Base-by-base conservation (phyloP, 1,284 basidiomycete species). In the Trametes sp. region DNA sequence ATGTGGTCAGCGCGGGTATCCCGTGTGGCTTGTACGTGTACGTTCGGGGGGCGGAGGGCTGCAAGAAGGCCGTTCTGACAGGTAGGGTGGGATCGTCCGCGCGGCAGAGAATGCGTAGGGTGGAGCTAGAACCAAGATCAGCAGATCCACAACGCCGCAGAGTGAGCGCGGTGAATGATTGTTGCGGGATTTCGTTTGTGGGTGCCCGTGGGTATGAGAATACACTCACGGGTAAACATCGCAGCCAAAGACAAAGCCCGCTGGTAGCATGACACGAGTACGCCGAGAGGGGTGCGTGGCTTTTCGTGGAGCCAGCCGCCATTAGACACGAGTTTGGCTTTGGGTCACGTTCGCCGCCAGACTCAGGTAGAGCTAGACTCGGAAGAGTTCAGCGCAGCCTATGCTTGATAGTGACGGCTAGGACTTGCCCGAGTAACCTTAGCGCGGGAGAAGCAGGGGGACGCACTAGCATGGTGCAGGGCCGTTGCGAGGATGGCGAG, bases 401-500 rank as follows among this genome's bases (percentile, higher is more conserved):
- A 7, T 8, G 1, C 21, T 24, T 45, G 11, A 14, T 45, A 4
- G n/a, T n/a, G n/a, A 23, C 9, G 42, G 42, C 42, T 45, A 10
- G 42, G 24, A 13, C 38, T n/a, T n/a, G n/a, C n/a, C n/a, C n/a
- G n/a, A n/a, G n/a, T n/a, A n/a, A n/a, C n/a, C n/a, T n/a, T 28
- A 26, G 49, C 51, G 24, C 51, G 42, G 50, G 44, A 52, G 38
- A 53, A 59, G 41, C 23, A 21, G 23, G 28, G 8, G 50, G 29
- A n/a, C n/a, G n/a, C n/a, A n/a, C n/a, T n/a, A n/a, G n/a, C n/a
- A n/a, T n/a, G n/a, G 41, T 31, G 42, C 41, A 52, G 24, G 42
- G 33, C 44, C 57, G 57, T 14, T 21, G 57, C 31, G 50, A 45
- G 33, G 57, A 21, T 14, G 42, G 31, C 42, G 57, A 59, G 29